Percentiles rank a stretch among this genome's conserved stretches.
Conservation (phyloP, 2,329 filamentous ascomycete genomes). For the Talaromyces sp. region DNA sequence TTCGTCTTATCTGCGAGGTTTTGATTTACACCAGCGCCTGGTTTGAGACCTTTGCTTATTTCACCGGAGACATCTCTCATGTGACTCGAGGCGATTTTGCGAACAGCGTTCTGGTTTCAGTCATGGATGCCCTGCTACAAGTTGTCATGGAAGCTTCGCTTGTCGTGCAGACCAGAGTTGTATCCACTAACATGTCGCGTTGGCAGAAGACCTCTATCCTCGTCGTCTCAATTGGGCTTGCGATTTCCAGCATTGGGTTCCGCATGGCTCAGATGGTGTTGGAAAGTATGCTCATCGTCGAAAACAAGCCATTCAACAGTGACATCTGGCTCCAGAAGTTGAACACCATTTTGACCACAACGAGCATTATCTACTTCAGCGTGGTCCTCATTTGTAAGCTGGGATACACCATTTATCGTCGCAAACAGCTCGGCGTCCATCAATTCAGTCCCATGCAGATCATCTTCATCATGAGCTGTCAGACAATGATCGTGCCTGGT, state of each 20-base stretch:
- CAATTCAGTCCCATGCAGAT: slow-evolving; percentile 64
- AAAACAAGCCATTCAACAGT: slow-evolving; percentile 25
- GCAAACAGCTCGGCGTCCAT: slow-evolving; percentile 55
- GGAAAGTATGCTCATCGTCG: slow-evolving; percentile 44
- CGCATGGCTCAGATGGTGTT: slow-evolving; percentile 53
- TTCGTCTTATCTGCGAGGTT: slow-evolving; percentile 46
- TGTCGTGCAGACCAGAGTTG: slow-evolving; percentile 61
- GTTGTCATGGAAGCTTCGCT: slow-evolving; percentile 58
- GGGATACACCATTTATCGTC: slow-evolving; percentile 54
- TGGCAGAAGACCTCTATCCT: slow-evolving; percentile 48
- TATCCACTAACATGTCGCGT: slow-evolving; percentile 52
- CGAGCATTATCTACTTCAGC: slow-evolving; percentile 61
- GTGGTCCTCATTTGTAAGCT: slow-evolving; percentile 62
- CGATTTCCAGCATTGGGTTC: slow-evolving; percentile 51
- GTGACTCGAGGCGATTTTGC: slow-evolving; percentile 48
- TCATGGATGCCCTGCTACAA: slow-evolving; percentile 54
- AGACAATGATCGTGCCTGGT: slow-evolving; percentile 65
- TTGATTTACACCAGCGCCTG: slow-evolving; percentile 61
- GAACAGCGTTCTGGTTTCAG: slow-evolving; percentile 47
- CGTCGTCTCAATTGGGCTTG: slow-evolving; percentile 47
- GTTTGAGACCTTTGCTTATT: slow-evolving; percentile 59
- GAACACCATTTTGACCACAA: slow-evolving; percentile 51
- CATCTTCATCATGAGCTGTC: slow-evolving; percentile 65
- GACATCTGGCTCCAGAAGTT: slow-evolving; percentile 43
- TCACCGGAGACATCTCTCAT: slow-evolving; percentile 53